Conservation (phyloP, 2,329 filamentous ascomycete genomes). For the Phoma sp. region DNA sequence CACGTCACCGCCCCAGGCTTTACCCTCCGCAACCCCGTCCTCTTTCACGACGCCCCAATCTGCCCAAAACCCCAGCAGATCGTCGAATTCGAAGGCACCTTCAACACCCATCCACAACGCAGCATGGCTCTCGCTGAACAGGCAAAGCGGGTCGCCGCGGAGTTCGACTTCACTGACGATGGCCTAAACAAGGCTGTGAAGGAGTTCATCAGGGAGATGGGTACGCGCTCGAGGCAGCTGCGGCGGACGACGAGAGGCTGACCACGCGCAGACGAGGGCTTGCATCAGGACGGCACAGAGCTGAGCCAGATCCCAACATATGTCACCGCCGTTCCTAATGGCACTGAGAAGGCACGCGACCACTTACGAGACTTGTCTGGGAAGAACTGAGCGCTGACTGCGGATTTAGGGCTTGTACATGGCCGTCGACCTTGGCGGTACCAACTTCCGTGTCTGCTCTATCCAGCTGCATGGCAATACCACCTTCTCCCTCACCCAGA, state of each 20-base stretch:
- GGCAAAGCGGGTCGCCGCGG: conserved; percentile 77
- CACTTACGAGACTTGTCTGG: conserved; percentile 44
- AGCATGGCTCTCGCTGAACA: conserved; percentile 66
- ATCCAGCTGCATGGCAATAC: conserved; percentile 92
- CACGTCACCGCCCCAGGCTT: conserved; percentile 23
- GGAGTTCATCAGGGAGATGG: conserved; percentile 87
- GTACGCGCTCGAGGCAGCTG: conserved; percentile 48
- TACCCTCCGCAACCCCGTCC: conserved; percentile 33
- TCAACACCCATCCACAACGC: conserved; percentile 45
- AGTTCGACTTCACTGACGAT: conserved; percentile 83
- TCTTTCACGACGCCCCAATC: conserved; percentile 33
- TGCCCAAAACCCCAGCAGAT: conserved; percentile 38
- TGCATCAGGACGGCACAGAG: conserved; percentile 77
- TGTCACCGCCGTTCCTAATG: conserved; percentile 93
- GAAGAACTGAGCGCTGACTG: conserved; percentile 6
- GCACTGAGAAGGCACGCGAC: conserved; percentile 94
- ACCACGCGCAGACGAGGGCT: conserved; percentile 71
- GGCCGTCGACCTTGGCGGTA: conserved; percentile 96
- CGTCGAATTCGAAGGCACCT: conserved; percentile 41
- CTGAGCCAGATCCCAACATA: conserved; percentile 97
- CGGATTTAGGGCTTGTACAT: conserved; percentile 82
- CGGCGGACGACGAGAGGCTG: conserved; percentile 16
- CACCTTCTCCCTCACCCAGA: conserved; percentile 91
- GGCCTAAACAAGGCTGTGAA: conserved; percentile 80
- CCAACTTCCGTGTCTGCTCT: conserved; percentile 97